These are phyloP conservation scores for Elsinoe ampelina DNA, from an alignment of 2,329 filamentous ascomycete genomes.

Conservation along the genomic window DNA sequence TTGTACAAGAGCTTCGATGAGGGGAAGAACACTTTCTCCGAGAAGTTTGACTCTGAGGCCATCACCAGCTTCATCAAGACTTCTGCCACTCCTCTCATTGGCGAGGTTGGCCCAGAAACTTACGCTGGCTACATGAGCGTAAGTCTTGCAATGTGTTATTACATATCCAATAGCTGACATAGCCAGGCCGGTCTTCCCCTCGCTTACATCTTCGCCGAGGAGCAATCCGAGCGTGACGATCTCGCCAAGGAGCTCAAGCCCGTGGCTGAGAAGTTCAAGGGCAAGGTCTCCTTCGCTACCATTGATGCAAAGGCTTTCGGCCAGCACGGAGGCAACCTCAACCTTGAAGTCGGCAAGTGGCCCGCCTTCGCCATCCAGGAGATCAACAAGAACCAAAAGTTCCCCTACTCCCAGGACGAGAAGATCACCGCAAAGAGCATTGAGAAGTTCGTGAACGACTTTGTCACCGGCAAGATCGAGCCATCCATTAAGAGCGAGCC, in stretches of 20 bases:
- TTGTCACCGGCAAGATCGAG: conserved; percentile 76
- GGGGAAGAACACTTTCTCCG: conserved; percentile 76
- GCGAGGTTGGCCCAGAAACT: conserved; percentile 93
- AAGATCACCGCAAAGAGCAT: conserved; percentile 67
- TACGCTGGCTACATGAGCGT: conserved; percentile 89
- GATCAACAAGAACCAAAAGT: conserved; percentile 91
- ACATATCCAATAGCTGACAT: not conserved
- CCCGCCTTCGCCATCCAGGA: conserved; percentile 97
- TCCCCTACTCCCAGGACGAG: conserved; percentile 58
- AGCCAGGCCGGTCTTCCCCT: conserved; percentile 59
- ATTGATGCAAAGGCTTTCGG: conserved; percentile 93
- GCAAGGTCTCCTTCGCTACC: conserved; percentile 93
- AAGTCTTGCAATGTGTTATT: conserved; percentile 25
- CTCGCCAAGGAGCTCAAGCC: conserved; percentile 71
- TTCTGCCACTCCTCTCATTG: conserved; percentile 78
- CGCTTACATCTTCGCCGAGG: conserved; percentile 30
- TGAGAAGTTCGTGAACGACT: conserved; percentile 75
- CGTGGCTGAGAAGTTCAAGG: conserved; percentile 84
- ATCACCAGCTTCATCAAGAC: conserved; percentile 79
- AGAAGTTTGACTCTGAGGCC: conserved; percentile 70
- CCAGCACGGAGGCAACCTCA: conserved; percentile 91
- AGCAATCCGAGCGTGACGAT: conserved; percentile 45
- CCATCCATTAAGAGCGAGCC: conserved; percentile 98
- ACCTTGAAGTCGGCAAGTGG: conserved; percentile 92
- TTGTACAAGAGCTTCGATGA: conserved; percentile 98